phyloP scores from a whole-genome alignment of 2,329 filamentous ascomycete species.

The Cladosporium sphaerospermum region DNA sequence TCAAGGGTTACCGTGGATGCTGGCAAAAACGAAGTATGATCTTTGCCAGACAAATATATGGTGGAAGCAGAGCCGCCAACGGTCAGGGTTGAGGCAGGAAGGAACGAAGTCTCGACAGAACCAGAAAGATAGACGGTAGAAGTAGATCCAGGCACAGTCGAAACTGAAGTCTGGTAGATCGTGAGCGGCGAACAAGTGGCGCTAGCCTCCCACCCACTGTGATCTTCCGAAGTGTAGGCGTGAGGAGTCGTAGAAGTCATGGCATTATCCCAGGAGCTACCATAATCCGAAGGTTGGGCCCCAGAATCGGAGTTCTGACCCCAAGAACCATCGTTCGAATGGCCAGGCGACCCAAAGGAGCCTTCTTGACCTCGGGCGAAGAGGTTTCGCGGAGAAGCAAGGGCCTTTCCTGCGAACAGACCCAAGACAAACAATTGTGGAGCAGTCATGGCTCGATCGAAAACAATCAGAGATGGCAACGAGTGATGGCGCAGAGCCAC shows the following conservation, averaged over 20 bases:
- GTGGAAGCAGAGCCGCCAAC: background rate
- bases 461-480: background rate
- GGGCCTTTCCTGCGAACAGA: background rate
- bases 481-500: background rate
- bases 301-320: background rate
- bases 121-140: background rate
- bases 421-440: background rate
- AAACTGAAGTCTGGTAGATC: background rate
- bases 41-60: background rate
- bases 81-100: background rate
- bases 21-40: background rate
- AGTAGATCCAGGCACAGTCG: background rate
- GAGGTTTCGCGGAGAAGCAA: conserved; percentile 1
- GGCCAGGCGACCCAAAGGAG: background rate
- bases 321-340: background rate
- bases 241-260: background rate
- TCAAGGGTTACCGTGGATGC: background rate
- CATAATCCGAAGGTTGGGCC: background rate
- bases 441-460: background rate
- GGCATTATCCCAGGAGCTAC: background rate
- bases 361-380: background rate
- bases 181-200: background rate
- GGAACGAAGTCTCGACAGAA: background rate
- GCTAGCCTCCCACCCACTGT: background rate
- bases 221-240: background rate